Base-by-base conservation (phyloP, 176 grass and related monocot species). In the Paspalum notatum region DNA sequence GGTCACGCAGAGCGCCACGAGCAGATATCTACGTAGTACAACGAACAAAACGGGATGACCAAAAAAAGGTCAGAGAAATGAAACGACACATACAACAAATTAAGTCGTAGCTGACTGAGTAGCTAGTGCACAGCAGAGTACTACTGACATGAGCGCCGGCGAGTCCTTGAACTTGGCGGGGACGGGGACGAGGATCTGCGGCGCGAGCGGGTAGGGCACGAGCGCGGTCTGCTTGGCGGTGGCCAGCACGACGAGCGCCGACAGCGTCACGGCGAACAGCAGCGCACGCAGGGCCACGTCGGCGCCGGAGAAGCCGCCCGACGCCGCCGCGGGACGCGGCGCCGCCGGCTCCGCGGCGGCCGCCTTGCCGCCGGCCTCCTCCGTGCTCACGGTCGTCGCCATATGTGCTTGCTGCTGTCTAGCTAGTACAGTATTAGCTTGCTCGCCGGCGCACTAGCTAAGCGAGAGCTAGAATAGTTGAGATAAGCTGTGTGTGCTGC, bases 81-180 rank as follows among this genome's bases (percentile, higher is more conserved):
- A n/a, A n/a, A n/a, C n/a, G n/a, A n/a, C n/a, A n/a, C n/a, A n/a
- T n/a, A n/a, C n/a, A n/a, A n/a, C n/a, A 42, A 42, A 42, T 42
- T 42, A 42, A 42, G 40, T 42, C 3, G 40, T 42, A 42, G 40
- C 40, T 42, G n/a, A n/a, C n/a, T n/a, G n/a, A n/a, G n/a, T 42
- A 42, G 40, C 40, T 42, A 42, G 13, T 17, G n/a, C n/a, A n/a
- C n/a, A n/a, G n/a, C n/a, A n/a, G n/a, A n/a, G n/a, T n/a, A n/a
- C n/a, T n/a, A n/a, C 54, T 90, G 42, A 89, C 94, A 93, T 91
- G 17, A 93, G 83, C 39, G 89, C 91, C 3, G 94, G 91, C 55
- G 94, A 97, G 71, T 97, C 22, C 8, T 74, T 85, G 74, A 91
- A 97, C 71, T 97, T 85, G n/a, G 94, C 88, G 3, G 62, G 3